Evolutionary conservation across 2,329 filamentous ascomycete species (phyloP), one percentile per base, ranked within the genome.

Genomic region (Fusarium verticillioides): DNA sequence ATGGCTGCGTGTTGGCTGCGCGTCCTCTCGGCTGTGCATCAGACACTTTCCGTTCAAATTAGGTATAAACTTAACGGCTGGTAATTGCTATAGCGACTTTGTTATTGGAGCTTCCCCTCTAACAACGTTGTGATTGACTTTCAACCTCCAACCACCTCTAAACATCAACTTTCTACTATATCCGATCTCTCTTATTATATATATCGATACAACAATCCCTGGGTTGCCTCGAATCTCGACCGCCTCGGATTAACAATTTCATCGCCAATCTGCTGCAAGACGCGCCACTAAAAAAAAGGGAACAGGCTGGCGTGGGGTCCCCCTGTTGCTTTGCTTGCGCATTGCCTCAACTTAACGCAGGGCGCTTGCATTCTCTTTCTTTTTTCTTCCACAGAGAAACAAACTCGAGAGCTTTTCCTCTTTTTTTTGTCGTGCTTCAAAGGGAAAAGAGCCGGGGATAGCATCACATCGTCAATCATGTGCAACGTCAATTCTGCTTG

Each of bases 251-350:
- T 58, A 49, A 66, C 26, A 28, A 42, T 40, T 39, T 34, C 62
- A 63, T 65, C 19, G 39, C 49, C 50, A 63, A 63, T 54, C 49
- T 65, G 56, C 62, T 56, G 46, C 54, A 59, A 40, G 59, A 64
- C 67, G 67, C 66, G 59, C 71, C 71, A 73, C 71, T 74, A 71
- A 73, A 74, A 71, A 70, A 72, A 60, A 67, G 46, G 30, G 63
- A 67, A 66, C 47, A 50, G 60, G 26, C 46, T n/a, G 66, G 66
- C 66, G 66, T 69, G 66, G 66, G 66, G 70, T 73, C 58, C 58
- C 70, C 70, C 67, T 74, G 62, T 59, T 58, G 50, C 50, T 54
- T 40, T 54, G 50, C 34, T 69, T 59, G 69, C 53, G 65, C 61
- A 73, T 73, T 70, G 63, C 63, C 63, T 67, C 64, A 67, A 49